Conservation (phyloP, 2,329 filamentous ascomycete genomes). For the Sarocladium kiliense region DNA sequence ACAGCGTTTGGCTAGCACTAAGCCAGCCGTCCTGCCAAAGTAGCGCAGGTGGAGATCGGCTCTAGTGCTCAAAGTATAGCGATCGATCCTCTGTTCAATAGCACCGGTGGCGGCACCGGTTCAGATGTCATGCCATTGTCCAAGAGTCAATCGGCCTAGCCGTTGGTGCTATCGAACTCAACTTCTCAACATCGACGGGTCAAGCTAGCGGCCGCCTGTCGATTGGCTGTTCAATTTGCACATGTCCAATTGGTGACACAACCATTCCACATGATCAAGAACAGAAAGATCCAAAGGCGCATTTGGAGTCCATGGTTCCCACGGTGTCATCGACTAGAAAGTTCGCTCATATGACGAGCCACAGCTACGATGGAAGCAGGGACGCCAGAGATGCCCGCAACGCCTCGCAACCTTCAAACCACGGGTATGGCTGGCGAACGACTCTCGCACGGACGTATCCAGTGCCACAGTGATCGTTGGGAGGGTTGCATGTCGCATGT, state of each 20-base stretch:
- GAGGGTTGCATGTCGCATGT: neutral
- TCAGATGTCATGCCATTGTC: neutral
- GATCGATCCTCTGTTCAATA: conserved; percentile 1
- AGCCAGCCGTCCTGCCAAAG: conserved; percentile 5
- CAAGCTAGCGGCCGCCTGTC: neutral
- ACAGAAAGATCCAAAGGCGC: too few species aligned
- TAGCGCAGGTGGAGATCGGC: conserved; percentile 1
- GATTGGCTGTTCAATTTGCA: neutral
- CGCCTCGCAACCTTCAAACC: neutral
- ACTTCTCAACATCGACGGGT: neutral
- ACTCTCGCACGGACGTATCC: conserved; percentile 3
- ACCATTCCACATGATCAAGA: too few species aligned
- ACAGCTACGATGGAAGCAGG: too few species aligned
- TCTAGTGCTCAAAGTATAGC: neutral
- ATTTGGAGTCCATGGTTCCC: too few species aligned
- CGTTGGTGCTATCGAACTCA: conserved; percentile 8
- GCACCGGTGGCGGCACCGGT: neutral
- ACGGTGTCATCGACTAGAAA: too few species aligned
- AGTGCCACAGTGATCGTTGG: neutral
- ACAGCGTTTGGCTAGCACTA: neutral
- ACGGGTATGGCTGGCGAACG: conserved; percentile 8
- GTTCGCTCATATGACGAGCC: too few species aligned
- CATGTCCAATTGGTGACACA: too few species aligned
- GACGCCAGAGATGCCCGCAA: too few species aligned
- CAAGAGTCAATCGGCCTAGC: conserved; percentile 4